Conservation (phyloP, 2,329 filamentous ascomycete species). For the Rhynchosporium agropyri region DNA sequence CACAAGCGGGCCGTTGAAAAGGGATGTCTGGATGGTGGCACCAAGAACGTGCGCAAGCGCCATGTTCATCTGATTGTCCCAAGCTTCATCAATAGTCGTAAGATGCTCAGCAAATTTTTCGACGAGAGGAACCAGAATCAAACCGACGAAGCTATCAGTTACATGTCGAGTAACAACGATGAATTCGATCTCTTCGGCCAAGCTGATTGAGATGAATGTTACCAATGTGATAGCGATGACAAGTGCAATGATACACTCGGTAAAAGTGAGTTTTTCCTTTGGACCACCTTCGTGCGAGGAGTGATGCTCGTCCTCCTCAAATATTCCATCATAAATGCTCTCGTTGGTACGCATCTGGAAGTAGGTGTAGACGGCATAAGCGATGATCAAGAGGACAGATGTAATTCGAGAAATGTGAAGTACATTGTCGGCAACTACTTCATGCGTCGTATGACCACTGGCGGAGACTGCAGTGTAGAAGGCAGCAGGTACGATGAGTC, state of each 20-base stretch:
- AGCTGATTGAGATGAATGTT: constrained; percentile 70
- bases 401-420: constrained; percentile 71
- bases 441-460: constrained; percentile 40
- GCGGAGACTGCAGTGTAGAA: constrained; percentile 53
- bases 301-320: constrained; percentile 68
- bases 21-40: constrained; percentile 84
- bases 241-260: constrained; percentile 70
- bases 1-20: constrained; percentile 83
- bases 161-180: constrained; percentile 56
- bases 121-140: constrained; percentile 80
- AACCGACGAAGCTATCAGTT: constrained; percentile 62
- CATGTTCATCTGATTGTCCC: constrained; percentile 81
- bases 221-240: constrained; percentile 67
- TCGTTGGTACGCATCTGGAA: constrained; percentile 81
- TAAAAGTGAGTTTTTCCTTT: constrained; percentile 73
- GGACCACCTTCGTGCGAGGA: constrained; percentile 56
- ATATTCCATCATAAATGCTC: constrained; percentile 73
- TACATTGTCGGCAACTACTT: constrained; percentile 54
- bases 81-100: constrained; percentile 82
- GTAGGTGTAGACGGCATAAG: constrained; percentile 67
- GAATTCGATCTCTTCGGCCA: constrained; percentile 72
- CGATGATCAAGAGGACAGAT: constrained; percentile 69
- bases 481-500: constrained; percentile 47
- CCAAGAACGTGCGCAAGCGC: constrained; percentile 84
- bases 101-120: constrained; percentile 88